Base-by-base conservation (phyloP, 805 yeast genomes). In the Schizosaccharomyces japonicus region DNA sequence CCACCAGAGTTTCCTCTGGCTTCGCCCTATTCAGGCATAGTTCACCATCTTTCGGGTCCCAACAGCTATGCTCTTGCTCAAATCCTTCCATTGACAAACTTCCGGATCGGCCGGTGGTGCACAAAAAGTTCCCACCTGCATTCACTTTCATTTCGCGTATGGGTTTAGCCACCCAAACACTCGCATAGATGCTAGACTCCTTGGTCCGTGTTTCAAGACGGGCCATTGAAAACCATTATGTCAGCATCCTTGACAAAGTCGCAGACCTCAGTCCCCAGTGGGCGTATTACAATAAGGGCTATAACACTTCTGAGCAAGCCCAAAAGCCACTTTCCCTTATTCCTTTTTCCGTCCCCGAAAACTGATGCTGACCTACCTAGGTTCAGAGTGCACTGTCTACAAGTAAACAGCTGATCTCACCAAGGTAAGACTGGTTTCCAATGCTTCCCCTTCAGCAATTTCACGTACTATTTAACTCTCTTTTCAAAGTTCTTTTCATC, bases 1-100 rank as follows among this genome's bases (percentile, higher is more conserved):
- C 66, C 65, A 61, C 65, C 65, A 61, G 65, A 62, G 64, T 62
- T 61, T 62, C 65, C 65, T 62, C 66, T 60, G 65, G 65, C 66
- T 62, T 62, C 64, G 61, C 66, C 65, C 66, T 61, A 61, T 61
- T 60, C 65, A 62, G 64, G 65, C 63, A 62, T 62, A 62, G 65
- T 61, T 61, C 65, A 62, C 66, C 65, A 62, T 62, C 66, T 62
- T 53, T 62, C 65, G 65, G 65, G 65, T 62, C 66, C 66, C 65
- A 62, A 62, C 65, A 62, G 63, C 63, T 61, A 61, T 61, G 65
- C 65, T 61, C 63, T 60, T 60, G 60, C 64, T 60, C 65, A 59
- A 62, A 60, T 61, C 63, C 63, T 59, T 61, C 65, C 57, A 63
- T 21, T 34, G 32, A 29, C 58, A 55, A 55, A 58, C 60, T 54